Conservation (phyloP, 108 stramenopile genomes). For the Pseudonitzschia pungens region DNA sequence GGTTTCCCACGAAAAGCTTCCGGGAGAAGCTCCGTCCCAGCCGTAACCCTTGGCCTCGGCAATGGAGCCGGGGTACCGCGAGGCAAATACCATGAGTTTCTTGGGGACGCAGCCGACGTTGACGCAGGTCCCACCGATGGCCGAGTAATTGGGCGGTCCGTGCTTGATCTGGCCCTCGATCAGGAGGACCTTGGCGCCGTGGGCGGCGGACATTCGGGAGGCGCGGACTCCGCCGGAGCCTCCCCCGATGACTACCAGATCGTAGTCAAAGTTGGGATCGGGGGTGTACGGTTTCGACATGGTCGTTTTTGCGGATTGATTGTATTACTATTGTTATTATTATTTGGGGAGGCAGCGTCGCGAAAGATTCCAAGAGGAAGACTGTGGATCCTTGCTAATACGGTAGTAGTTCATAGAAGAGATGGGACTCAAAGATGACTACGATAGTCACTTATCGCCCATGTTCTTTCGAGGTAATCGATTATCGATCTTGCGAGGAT, state of each 20-base stretch:
- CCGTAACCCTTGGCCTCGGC: conserved; percentile 62
- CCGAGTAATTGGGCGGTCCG: conserved; percentile 40
- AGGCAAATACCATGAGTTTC: conserved; percentile 68
- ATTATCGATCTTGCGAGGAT: too few relatives aligned
- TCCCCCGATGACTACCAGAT: conserved; percentile 76
- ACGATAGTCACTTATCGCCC: too few relatives aligned
- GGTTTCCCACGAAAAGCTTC: conserved; percentile 59
- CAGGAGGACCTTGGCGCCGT: conserved; percentile 89
- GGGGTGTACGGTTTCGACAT: conserved; percentile 1
- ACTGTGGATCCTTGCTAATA: too few relatives aligned
- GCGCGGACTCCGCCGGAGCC: conserved; percentile 74
- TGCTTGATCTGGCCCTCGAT: conserved; percentile 65
- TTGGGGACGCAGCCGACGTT: conserved; percentile 91
- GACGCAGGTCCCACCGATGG: conserved; percentile 94
- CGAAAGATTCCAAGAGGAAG: too few relatives aligned
- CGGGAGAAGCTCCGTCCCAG: conserved; percentile 56
- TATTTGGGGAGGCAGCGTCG: too few relatives aligned
- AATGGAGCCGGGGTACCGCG: conserved; percentile 56
- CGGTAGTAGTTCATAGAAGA: too few relatives aligned
- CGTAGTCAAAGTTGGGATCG: conserved; percentile 44
- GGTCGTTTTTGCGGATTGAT: not conserved
- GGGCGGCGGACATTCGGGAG: conserved; percentile 72
- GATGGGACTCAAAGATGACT: too few relatives aligned
- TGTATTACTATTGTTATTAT: too few relatives aligned
- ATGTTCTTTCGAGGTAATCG: too few relatives aligned